These are phyloP conservation scores for Botryotinia convoluta DNA, from an alignment of 2,329 filamentous ascomycete species.

Conservation along the genomic window DNA sequence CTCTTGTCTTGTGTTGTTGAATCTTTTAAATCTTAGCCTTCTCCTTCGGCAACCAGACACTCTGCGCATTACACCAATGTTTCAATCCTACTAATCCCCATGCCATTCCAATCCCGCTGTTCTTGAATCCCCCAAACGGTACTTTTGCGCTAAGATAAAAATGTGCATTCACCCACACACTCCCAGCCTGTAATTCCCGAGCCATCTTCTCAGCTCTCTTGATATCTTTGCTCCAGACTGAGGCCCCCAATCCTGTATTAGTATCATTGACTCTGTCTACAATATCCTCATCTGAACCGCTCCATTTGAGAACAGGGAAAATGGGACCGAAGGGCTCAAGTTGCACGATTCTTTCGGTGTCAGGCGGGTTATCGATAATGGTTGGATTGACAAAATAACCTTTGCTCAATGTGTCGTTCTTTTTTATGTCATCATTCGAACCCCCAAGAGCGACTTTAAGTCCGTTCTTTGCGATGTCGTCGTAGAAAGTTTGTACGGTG, in stretches of 20 bases:
- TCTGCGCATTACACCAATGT: constrained; percentile 19
- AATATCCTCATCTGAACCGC: constrained; percentile 46
- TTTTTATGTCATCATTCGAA: neutral
- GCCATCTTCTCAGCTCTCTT: constrained; percentile 51
- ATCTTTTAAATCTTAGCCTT: neutral
- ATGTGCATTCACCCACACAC: constrained; percentile 58
- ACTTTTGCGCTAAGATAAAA: constrained; percentile 48
- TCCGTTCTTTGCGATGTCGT: constrained; percentile 52
- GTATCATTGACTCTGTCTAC: constrained; percentile 52
- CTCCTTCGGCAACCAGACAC: constrained; percentile 13
- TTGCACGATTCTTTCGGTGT: constrained; percentile 52
- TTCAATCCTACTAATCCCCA: constrained; percentile 18
- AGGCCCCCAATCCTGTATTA: constrained; percentile 53
- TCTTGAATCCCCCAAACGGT: constrained; percentile 37
- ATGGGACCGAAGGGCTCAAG: constrained; percentile 56
- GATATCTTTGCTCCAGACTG: constrained; percentile 56
- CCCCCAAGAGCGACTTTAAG: constrained; percentile 49
- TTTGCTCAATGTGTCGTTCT: neutral
- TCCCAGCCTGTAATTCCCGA: constrained; percentile 53
- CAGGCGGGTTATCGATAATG: constrained; percentile 56
- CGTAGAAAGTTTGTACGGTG: constrained; percentile 53
- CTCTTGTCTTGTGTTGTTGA: too few relatives aligned
- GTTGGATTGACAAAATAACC: constrained; percentile 59
- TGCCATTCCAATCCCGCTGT: constrained; percentile 38
- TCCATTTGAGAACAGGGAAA: constrained; percentile 20